Evolutionary conservation across 2,329 filamentous ascomycete species (phyloP), one percentile per base, ranked within the genome.

Genomic region (Paraconiothyrium sp.): DNA sequence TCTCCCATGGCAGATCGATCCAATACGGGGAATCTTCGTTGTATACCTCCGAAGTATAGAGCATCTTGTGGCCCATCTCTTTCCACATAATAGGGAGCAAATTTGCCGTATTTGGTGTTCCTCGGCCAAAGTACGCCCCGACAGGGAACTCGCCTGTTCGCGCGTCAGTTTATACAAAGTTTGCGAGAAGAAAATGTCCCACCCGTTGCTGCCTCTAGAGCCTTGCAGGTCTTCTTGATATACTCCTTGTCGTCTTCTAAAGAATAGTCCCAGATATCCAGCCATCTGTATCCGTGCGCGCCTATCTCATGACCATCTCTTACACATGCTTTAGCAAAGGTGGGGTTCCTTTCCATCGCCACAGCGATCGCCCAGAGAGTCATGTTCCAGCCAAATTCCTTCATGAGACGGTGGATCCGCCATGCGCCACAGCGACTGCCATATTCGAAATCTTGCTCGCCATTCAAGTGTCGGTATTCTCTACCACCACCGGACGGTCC

Each of bases 1-100:
- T 51, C 55, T 77, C 75, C 62, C 67, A 74, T 0, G 84, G 83
- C 3, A 86, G 71, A 68, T 86, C 84, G 7, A 82, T 75, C 84
- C 84, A 86, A 71, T 86, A 85, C 1, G 84, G 84, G 20, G 85
- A 75, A 63, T 86, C 84, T 62, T 86, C 84, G 32, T 83, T 82
- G 63, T 85, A 86, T 2, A 76, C 79, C 64, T 86, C 84, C 16
- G 75, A 77, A 34, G 77, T 77, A 76, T 82, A 86, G 0, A 84
- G 68, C 1, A 86, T 76, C 58, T 78, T 78, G 48, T 81, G 78
- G 11, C 80, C 80, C 75, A 84, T 81, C 73, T 86, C 82, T 68
- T 83, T 78, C 71, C 84, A 84, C 7, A 85, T 80, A 54, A 84
- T 78, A 20, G 80, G 81, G 0, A 86, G 74, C 27, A 84, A 69